A percentile compares a stretch with the other conserved stretches of the same genome.
These are phyloP conservation scores for Cenchrus purpureus DNA, from an alignment of 176 grass and related monocot species.

Conservation along the genomic window DNA sequence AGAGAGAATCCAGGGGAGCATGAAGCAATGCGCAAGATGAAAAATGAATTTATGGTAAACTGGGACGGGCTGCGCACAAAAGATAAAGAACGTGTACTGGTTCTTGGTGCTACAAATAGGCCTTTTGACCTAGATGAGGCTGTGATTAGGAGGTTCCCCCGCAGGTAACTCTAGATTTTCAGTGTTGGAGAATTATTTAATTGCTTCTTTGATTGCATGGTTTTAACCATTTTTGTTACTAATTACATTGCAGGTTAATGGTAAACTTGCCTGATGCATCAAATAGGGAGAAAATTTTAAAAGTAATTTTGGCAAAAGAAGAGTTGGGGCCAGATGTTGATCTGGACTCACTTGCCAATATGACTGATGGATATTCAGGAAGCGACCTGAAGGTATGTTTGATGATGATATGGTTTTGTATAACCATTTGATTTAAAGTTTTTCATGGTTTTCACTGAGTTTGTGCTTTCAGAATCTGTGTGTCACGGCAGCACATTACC, in stretches of 20 bases:
- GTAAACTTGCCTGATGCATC: constrained; percentile 94
- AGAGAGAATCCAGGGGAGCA: constrained; percentile 99
- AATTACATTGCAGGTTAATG: constrained; percentile 81
- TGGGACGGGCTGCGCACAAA: constrained; percentile 98
- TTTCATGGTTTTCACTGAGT: constrained; percentile 24
- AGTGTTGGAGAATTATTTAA: neutral
- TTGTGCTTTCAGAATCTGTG: constrained; percentile 83
- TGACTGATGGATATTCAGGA: constrained; percentile 99
- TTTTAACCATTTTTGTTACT: constrained; percentile 35
- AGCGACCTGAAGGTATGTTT: constrained; percentile 94
- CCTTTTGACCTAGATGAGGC: constrained; percentile 99
- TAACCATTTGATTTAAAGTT: neutral
- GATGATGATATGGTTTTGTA: constrained; percentile 27
- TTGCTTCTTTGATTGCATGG: neutral
- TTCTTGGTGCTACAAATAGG: constrained; percentile 97
- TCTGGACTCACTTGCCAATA: constrained; percentile 84
- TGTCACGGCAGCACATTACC: constrained; percentile 92
- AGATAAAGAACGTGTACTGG: constrained; percentile 95
- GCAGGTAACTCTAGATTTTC: constrained; percentile 62
- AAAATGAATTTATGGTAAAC: constrained; percentile 99
- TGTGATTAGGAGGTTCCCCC: constrained; percentile 96
- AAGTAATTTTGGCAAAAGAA: constrained; percentile 97
- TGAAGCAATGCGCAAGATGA: constrained; percentile 99
- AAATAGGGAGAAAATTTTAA: constrained; percentile 97
- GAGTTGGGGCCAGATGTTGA: constrained; percentile 68